Conservation (phyloP, 345 rosid species). For the Eutrema yunnanense region DNA sequence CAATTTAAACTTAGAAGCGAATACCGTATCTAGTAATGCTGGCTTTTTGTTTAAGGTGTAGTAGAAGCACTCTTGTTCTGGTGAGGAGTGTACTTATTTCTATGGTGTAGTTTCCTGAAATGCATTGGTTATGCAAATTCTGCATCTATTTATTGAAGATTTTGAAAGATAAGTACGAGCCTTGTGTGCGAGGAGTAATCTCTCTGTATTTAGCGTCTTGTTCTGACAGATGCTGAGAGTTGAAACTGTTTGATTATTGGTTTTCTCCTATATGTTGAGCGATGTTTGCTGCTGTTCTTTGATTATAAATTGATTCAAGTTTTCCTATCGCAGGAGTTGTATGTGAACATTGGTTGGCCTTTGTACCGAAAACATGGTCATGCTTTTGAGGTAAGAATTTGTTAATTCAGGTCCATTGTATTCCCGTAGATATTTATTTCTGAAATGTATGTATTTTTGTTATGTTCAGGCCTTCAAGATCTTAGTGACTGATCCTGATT, state of each 20-base stretch:
- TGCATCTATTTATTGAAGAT: not conserved
- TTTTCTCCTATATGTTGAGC: not conserved
- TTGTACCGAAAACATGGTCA: constrained; percentile 86
- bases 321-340: constrained; percentile 57
- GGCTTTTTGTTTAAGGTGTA: not conserved
- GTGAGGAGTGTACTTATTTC: too few species aligned
- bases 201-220: too few species aligned
- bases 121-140: not conserved
- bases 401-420: not conserved
- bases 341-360: constrained; percentile 88
- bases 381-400: constrained; percentile 81
- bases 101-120: too few species aligned
- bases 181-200: not conserved
- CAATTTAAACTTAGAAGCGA: not conserved
- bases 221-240: not conserved
- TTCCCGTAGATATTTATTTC: not conserved
- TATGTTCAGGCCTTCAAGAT: constrained; percentile 83
- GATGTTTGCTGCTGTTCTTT: not conserved
- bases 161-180: too few species aligned
- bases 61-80: not conserved
- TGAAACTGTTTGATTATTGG: not conserved
- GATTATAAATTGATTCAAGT: not conserved
- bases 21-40: not conserved
- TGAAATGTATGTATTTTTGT: not conserved
- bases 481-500: constrained; percentile 83